Conservation (phyloP, 78 protist genomes). For the slime mould (Dictyostelium discoideum) region DNA sequence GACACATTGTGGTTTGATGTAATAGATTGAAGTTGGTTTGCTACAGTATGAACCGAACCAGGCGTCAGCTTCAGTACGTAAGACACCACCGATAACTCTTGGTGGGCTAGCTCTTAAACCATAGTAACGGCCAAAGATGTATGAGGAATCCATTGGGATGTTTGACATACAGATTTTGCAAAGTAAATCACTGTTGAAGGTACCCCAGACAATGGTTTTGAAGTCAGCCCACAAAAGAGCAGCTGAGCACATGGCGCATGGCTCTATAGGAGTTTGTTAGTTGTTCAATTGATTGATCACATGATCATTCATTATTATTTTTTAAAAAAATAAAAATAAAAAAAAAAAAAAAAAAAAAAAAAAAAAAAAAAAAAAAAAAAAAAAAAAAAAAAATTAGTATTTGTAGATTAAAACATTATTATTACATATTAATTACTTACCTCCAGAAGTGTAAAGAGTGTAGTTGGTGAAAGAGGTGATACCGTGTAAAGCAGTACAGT, state of each 20-base stretch:
- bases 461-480: neutral
- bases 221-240: conserved; percentile 58
- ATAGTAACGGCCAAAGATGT: conserved; percentile 30
- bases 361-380: too few relatives aligned
- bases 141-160: conserved; percentile 53
- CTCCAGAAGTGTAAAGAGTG: conserved; percentile 65
- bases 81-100: conserved; percentile 59
- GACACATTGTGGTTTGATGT: conserved; percentile 56
- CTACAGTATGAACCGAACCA: conserved; percentile 44
- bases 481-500: conserved; percentile 54
- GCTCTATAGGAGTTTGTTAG: too few relatives aligned
- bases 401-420: too few relatives aligned
- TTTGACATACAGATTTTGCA: conserved; percentile 69
- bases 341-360: too few relatives aligned
- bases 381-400: too few relatives aligned
- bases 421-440: too few relatives aligned
- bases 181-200: conserved; percentile 24
- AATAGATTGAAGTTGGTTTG: conserved; percentile 39
- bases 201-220: conserved; percentile 49
- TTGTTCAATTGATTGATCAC: too few relatives aligned
- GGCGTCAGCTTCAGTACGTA: conserved; percentile 12
- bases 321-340: too few relatives aligned
- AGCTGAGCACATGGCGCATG: conserved; percentile 68
- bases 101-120: conserved; percentile 25
- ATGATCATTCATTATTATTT: too few relatives aligned